These are phyloP conservation scores for Herpetomonas samuelpessoai DNA, from an alignment of 208 protist genomes.

Conservation along the genomic window DNA sequence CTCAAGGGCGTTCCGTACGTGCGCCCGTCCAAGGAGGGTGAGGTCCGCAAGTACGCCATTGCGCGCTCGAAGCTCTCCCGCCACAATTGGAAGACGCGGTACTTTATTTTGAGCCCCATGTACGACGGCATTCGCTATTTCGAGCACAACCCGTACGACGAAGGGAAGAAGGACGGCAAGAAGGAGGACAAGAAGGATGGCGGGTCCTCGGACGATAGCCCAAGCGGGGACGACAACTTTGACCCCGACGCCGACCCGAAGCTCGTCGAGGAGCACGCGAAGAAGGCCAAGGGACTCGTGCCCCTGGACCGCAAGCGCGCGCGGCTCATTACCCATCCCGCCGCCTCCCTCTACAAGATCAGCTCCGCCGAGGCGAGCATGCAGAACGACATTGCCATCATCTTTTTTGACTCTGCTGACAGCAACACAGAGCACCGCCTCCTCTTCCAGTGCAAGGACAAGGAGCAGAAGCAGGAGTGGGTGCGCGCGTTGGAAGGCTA, in stretches of 20 bases:
- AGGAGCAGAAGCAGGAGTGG: slow-evolving; percentile 25
- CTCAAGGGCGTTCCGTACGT: slow-evolving; percentile 22
- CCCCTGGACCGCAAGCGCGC: slow-evolving; percentile 28
- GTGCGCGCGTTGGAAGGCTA: slow-evolving; percentile 35
- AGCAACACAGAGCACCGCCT: slow-evolving; percentile 30
- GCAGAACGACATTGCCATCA: slow-evolving; percentile 25
- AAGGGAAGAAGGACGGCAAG: slow-evolving; percentile 1
- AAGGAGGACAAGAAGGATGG: slow-evolving; percentile 10
- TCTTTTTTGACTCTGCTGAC: slow-evolving; percentile 34
- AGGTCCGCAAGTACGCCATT: slow-evolving; percentile 43
- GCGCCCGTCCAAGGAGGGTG: slow-evolving; percentile 28
- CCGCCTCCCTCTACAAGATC: slow-evolving; percentile 30
- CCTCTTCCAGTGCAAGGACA: slow-evolving; percentile 34
- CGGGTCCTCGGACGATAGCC: neutral
- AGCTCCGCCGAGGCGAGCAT: slow-evolving; percentile 22
- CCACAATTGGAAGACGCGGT: slow-evolving; percentile 51
- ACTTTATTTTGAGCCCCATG: slow-evolving; percentile 30
- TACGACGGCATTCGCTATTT: slow-evolving; percentile 37
- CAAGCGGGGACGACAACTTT: slow-evolving; percentile 7
- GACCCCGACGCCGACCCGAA: slow-evolving; percentile 23
- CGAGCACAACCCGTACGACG: slow-evolving; percentile 12
- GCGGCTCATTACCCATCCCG: slow-evolving; percentile 32
- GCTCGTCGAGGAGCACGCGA: slow-evolving; percentile 13
- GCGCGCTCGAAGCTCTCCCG: slow-evolving; percentile 33
- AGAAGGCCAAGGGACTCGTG: slow-evolving; percentile 31